Conservation (phyloP, 2,329 filamentous ascomycete genomes). For the Rasamsonia emersonii region DNA sequence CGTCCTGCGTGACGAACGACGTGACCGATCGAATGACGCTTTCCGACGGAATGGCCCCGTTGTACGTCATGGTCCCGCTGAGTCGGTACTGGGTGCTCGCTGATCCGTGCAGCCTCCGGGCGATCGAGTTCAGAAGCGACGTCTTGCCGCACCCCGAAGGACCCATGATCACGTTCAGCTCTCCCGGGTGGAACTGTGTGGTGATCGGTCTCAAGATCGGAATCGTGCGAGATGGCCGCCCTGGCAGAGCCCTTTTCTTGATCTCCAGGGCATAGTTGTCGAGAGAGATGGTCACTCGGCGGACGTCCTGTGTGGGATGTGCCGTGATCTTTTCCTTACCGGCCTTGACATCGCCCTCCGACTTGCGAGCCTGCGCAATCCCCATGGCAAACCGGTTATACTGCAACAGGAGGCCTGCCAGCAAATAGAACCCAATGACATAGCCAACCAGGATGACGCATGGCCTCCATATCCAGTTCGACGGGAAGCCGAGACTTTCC, state of each 20-base stretch:
- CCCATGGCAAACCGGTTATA: conserved; percentile 61
- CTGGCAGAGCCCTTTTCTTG: conserved; percentile 50
- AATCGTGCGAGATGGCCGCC: conserved; percentile 32
- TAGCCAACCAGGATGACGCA: conserved; percentile 57
- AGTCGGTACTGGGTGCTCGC: conserved; percentile 54
- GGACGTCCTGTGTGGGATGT: conserved; percentile 44
- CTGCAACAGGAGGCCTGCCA: conserved; percentile 54
- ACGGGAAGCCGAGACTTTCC: conserved; percentile 58
- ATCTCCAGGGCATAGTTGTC: conserved; percentile 56
- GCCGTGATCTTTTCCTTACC: conserved; percentile 62
- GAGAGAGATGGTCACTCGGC: conserved; percentile 57
- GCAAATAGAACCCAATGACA: conserved; percentile 52
- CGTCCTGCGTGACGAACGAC: conserved; percentile 71
- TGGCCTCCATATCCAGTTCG: conserved; percentile 58
- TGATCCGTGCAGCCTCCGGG: conserved; percentile 55
- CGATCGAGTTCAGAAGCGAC: conserved; percentile 64
- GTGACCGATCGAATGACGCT: conserved; percentile 63
- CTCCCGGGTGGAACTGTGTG: conserved; percentile 58
- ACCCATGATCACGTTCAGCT: conserved; percentile 70
- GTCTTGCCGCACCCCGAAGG: conserved; percentile 72
- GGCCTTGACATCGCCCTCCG: conserved; percentile 55
- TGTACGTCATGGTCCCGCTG: conserved; percentile 59
- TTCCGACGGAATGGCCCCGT: conserved; percentile 58
- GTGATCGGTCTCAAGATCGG: conserved; percentile 59
- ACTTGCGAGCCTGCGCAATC: conserved; percentile 53